Evolutionary conservation across 202 grass and related monocot species (phyloP), one percentile per base, ranked within the genome.

Genomic region (Setaria italica): DNA sequence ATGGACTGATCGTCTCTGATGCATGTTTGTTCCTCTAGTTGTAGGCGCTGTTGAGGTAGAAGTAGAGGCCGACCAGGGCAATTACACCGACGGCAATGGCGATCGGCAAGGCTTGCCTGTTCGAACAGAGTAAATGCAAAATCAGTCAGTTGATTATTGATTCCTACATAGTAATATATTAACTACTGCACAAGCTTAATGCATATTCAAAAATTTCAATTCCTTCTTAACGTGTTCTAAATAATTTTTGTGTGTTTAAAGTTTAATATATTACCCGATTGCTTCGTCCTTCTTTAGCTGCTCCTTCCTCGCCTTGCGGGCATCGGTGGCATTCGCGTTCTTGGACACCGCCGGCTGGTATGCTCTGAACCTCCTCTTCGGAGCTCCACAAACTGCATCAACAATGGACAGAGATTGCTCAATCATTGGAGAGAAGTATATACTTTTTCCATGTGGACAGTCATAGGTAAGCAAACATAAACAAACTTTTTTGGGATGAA

Each of bases 351-450:
- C 82, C 33, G 94, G 97, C 60, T 94, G 43, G 55, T 99, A 94
- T 0, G 88, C 0, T 87, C 49, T 92, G 83, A 99, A 99, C 80
- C 94, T 92, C 72, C 94, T 90, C 85, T 99, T 99, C 8, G 91
- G 97, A 67, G 92, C 93, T 77, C 93, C 93, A 82, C 94, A 99
- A 10, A 99, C 97, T 99, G 90, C 60, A 66, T 37, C 51, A 90
- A 0, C n/a, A 45, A 45, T 25, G 74, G 5, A 55, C 12, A 74
- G 17, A 1, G 37, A 49, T 71, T 12, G 4, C 35, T 55, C 7
- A 48, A 34, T 9, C 3, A 50, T 33, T 12, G 0, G 4, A 62
- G 16, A 80, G 3, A 4, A 25, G 32, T n/a, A 19, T 5, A 29
- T 4, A 63, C 1, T 11, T 45, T 41, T 16, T 58, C 57, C 49